Percentiles rank a stretch among this genome's conserved stretches.
Evolutionary conservation across 2,329 filamentous ascomycete species (phyloP).

Genomic region (Xylaria sp.): DNA sequence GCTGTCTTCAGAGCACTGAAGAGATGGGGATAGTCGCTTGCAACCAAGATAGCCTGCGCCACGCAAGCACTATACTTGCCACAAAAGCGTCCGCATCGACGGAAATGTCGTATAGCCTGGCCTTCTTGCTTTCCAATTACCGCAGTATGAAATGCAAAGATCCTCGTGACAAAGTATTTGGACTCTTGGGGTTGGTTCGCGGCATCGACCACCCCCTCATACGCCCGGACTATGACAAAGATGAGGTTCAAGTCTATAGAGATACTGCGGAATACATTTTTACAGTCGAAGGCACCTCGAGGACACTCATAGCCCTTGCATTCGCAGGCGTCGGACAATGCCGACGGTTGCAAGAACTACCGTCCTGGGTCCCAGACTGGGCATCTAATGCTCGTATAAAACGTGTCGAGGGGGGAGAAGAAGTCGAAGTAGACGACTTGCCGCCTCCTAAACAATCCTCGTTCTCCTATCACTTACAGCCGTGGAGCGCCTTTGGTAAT

Average conservation of each 20-base stretch:
- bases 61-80: slow-evolving; percentile 6
- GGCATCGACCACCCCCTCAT: slow-evolving; percentile 22
- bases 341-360: slow-evolving; percentile 22
- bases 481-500: slow-evolving; percentile 26
- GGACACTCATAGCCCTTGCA: slow-evolving; percentile 17
- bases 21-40: slow-evolving; percentile 26
- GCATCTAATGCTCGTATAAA: slow-evolving; percentile 24
- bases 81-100: neutral
- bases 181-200: slow-evolving; percentile 28
- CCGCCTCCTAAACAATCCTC: neutral
- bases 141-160: slow-evolving; percentile 31
- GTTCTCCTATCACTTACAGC: slow-evolving; percentile 22
- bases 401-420: slow-evolving; percentile 1
- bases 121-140: slow-evolving; percentile 19
- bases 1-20: slow-evolving; percentile 28
- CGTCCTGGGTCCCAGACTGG: slow-evolving; percentile 28
- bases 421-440: neutral
- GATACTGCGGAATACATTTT: slow-evolving; percentile 23
- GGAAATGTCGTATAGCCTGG: slow-evolving; percentile 13
- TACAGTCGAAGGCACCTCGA: slow-evolving; percentile 22
- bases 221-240: slow-evolving; percentile 22
- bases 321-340: slow-evolving; percentile 26
- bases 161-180: slow-evolving; percentile 31
- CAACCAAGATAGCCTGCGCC: slow-evolving; percentile 26
- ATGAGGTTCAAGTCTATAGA: slow-evolving; percentile 27